Evolutionary conservation across 1,284 basidiomycete genomes (phyloP), one percentile per base, ranked within the genome.

Genomic region (Volvariella volvacea): DNA sequence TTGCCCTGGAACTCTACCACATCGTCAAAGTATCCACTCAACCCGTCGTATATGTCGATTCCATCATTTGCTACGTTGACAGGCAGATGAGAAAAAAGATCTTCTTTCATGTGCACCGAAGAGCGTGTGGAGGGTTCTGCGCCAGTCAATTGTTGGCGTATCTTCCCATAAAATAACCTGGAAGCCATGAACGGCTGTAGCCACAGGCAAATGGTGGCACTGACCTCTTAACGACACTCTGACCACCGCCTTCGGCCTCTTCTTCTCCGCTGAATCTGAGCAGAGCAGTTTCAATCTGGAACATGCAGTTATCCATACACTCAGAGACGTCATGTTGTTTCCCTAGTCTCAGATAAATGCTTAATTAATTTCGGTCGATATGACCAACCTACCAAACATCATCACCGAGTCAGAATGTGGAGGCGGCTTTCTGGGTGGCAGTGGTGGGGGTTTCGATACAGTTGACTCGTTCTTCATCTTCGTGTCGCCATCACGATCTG

Each of bases 231-330:
- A 95, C 84, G 8, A 94, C 71, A 53, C 88, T 92, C 34, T 70
- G 73, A 58, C 76, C 80, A 48, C 77, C 77, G 44, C 69, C 68
- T 47, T 77, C 75, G 39, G 73, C 69, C 46, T 75, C 70, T 1
- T 68, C 75, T 19, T 62, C 68, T 48, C 79, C 63, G 10, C 87
- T 83, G 52, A 89, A 87, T 54, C 80, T 83, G 28, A 90, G 65
- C 39, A 97, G 63, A 0, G 93, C 94, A 7, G 90, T 88, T 64
- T 99, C 94, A 47, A 99, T 90, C 64, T 99, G 96, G 66, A 96
- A 96, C 71, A 99, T 87, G 66, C 95, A 94, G 56, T 99, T 99
- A 66, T 99, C 94, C 80, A 99, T 89, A 63, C 95, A 97, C 65
- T 99, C 95, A 0, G 94, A 88, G 2, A 98, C 94, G 60, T 99